Evolutionary conservation across 345 rosid species (phyloP).

Genomic region (Melaleuca quinquenervia): DNA sequence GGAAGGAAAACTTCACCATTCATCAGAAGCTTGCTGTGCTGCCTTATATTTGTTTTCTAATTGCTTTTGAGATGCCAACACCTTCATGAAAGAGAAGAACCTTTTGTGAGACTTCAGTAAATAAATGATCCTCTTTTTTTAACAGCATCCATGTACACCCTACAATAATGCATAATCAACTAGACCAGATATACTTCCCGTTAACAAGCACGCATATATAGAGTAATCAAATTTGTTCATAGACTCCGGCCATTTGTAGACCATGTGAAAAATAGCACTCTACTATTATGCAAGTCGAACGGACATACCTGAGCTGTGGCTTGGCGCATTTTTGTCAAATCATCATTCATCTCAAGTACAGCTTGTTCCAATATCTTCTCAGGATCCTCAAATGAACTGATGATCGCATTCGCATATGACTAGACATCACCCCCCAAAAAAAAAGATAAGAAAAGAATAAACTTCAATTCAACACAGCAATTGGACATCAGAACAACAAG

Average conservation of each 20-base stretch:
- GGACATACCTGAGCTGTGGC: slow-evolving; percentile 64
- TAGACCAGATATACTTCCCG: neutral
- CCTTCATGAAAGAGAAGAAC: slow-evolving; percentile 25
- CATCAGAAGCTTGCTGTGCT: slow-evolving; percentile 58
- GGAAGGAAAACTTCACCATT: slow-evolving; percentile 31
- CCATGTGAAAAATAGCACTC: neutral
- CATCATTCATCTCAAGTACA: slow-evolving; percentile 66
- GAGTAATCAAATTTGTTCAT: neutral
- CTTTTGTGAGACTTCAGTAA: neutral
- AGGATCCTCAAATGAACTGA: slow-evolving; percentile 65
- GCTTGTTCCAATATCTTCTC: slow-evolving; percentile 76
- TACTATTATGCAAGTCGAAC: neutral
- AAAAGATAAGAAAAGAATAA: neutral
- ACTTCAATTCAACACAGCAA: neutral
- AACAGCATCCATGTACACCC: neutral
- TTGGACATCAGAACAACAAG: neutral
- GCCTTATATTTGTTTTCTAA: slow-evolving; percentile 63
- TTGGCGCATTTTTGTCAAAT: slow-evolving; percentile 70
- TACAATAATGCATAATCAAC: neutral
- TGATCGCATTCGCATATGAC: slow-evolving; percentile 66
- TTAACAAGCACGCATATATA: neutral
- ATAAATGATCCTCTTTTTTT: neutral
- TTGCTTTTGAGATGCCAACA: slow-evolving; percentile 70
- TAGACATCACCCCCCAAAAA: slow-evolving; percentile 2
- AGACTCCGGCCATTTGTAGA: neutral